Evolutionary conservation across 345 rosid species (phyloP).

Genomic region (Litchi chinensis): DNA sequence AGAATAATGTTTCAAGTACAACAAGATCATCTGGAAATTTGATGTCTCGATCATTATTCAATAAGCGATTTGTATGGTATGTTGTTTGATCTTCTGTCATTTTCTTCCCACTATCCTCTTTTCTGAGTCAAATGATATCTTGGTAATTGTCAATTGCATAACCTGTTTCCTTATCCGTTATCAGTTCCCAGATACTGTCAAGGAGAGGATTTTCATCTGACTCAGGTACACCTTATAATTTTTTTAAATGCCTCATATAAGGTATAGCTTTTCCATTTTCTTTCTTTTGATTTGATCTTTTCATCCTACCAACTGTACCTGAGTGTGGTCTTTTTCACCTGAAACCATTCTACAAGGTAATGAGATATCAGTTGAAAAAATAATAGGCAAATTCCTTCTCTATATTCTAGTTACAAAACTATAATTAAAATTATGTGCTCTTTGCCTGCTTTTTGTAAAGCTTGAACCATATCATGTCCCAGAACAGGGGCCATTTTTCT

Average conservation of each 20-base stretch:
- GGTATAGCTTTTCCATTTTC: not conserved
- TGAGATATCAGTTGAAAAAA: too few species aligned
- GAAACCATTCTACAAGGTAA: too few species aligned
- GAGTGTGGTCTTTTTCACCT: too few species aligned
- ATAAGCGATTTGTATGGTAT: slow-evolving; percentile 42
- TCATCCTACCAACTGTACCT: too few species aligned
- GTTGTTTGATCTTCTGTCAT: not conserved
- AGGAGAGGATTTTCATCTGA: slow-evolving; percentile 75
- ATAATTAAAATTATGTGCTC: not conserved
- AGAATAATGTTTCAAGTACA: slow-evolving; percentile 37
- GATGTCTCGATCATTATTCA: slow-evolving; percentile 32
- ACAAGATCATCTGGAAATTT: slow-evolving; percentile 39
- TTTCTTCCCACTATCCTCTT: not conserved
- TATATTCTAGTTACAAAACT: not conserved
- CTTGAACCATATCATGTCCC: not conserved
- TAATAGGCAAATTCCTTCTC: not conserved
- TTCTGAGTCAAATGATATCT: not conserved
- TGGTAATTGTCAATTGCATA: slow-evolving; percentile 4
- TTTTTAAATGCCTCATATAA: not conserved
- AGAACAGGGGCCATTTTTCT: not conserved
- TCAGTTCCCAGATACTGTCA: slow-evolving; percentile 53
- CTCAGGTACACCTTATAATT: slow-evolving; percentile 51
- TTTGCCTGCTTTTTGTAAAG: not conserved
- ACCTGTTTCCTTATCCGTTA: slow-evolving; percentile 16
- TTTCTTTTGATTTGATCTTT: not conserved